Evolutionary conservation across 108 stramenopile species (phyloP), one percentile per base, ranked within the genome.

Genomic region (Stephanodiscus triporus): DNA sequence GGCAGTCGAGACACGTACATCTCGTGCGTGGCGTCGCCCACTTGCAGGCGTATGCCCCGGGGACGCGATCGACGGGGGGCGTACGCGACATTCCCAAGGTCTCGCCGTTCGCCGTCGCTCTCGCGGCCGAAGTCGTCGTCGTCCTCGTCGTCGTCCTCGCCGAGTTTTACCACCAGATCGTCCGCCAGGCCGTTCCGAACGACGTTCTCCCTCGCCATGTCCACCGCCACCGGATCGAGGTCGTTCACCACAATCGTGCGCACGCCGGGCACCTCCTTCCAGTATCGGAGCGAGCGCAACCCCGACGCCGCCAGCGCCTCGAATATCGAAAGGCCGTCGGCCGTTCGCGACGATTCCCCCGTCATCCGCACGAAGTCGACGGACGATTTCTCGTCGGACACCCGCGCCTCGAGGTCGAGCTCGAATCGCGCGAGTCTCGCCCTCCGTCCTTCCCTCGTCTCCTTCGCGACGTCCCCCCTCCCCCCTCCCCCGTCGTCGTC

Each of bases 251-350:
- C 87, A 27, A 98, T 85, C 48, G 95, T 86, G 51, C 88, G 78
- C 1, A 98, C 84, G 24, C 94, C 93, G 4, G 92, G 91, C 56
- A 98, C 90, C 81, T 98, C 97, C 63, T 97, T 97, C 84, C 90
- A 93, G 73, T 99, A 99, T 62, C 99, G 87, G 24, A 98, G 75
- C 10, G 96, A 97, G 63, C 99, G 95, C 45, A 99, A 75, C 29
- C 98, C 99, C 6, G 98, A 93, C 14, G 99, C 99, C 0, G 98
- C 97, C 47, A 99, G 83, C 17, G 97, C 98, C 73, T 99, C 99
- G 14, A 99, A 87, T 57, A 99, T 88, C 13, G 82, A 73, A 27
- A 98, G 76, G 6, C 99, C 99, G 45, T 76, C 66, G 36, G 27
- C 22, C 37, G 37, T 45, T 1, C 4, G 2, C 36, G 72, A 34